These are phyloP conservation scores for Geopyxis carbonaria DNA, from an alignment of 495 filamentous ascomycete genomes.

Conservation along the genomic window DNA sequence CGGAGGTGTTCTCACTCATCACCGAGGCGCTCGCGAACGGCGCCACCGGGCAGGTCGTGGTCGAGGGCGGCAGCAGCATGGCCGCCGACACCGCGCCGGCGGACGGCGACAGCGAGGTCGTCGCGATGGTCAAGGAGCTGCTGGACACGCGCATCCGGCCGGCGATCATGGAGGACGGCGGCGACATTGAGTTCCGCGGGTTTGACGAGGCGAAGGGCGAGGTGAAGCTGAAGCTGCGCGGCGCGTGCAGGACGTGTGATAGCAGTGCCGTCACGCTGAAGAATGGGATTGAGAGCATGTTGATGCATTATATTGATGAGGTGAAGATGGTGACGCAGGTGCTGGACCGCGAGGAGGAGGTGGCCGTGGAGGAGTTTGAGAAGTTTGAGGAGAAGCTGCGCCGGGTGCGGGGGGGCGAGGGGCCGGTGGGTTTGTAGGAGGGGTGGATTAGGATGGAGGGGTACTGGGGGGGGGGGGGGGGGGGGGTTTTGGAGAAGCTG, in stretches of 20 bases:
- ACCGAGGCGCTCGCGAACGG: conserved; percentile 75
- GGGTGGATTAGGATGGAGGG: too few relatives aligned
- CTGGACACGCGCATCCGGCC: conserved; percentile 87
- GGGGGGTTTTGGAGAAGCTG: too few relatives aligned
- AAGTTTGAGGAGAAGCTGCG: conserved; percentile 91
- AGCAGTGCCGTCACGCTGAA: conserved; percentile 87
- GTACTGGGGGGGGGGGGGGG: too few relatives aligned
- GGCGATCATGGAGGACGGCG: conserved; percentile 91
- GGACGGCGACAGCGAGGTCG: conserved; percentile 63
- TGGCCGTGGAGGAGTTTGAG: conserved; percentile 76
- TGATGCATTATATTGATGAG: conserved; percentile 85
- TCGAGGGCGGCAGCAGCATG: conserved; percentile 36
- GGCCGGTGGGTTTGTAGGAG: not conserved
- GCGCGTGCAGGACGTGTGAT: conserved; percentile 89
- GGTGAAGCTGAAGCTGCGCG: conserved; percentile 72
- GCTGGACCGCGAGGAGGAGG: conserved; percentile 78
- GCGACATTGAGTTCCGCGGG: conserved; percentile 85
- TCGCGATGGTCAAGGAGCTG: conserved; percentile 97
- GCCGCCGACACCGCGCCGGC: conserved; percentile 30
- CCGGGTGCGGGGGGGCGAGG: conserved; percentile 42
- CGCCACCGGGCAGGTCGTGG: conserved; percentile 55
- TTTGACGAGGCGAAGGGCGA: conserved; percentile 57
- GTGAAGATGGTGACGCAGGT: conserved; percentile 86
- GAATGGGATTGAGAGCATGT: conserved; percentile 94
- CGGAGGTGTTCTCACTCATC: conserved; percentile 87